Conservation (phyloP, 2,329 filamentous ascomycete species). For the Fusarium newnesense region DNA sequence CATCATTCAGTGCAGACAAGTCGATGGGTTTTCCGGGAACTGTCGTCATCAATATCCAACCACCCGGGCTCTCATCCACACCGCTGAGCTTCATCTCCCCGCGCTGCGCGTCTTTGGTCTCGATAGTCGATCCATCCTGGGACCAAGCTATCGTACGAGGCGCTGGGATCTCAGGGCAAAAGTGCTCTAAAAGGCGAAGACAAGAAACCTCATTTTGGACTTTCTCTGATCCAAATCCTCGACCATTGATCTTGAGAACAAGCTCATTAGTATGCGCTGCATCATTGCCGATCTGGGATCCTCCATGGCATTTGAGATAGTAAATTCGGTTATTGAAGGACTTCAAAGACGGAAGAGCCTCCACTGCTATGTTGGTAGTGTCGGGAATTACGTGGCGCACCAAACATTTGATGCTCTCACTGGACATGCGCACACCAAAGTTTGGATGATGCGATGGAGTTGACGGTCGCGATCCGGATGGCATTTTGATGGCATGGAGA, state of each 20-base stretch:
- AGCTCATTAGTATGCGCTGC: not conserved
- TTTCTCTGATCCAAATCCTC: not conserved
- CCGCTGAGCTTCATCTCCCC: not conserved
- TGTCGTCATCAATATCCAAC: conserved; percentile 15
- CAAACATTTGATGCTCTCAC: not conserved
- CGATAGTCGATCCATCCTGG: not conserved
- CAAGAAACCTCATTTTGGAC: conserved; percentile 17
- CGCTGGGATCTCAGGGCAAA: not conserved
- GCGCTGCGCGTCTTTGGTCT: rapidly evolving
- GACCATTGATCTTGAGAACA: conserved; percentile 20
- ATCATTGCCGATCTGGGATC: rapidly evolving
- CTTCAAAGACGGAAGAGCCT: not conserved
- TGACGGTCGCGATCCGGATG: not conserved
- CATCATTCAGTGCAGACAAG: not conserved
- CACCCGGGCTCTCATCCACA: not conserved
- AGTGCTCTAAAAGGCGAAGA: not conserved
- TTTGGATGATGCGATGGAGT: conserved; percentile 1
- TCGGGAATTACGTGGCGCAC: not conserved
- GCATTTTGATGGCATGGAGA: not conserved
- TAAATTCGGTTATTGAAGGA: conserved; percentile 22
- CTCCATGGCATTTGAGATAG: not conserved
- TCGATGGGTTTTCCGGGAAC: not conserved
- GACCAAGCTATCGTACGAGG: conserved; percentile 13
- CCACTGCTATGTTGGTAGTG: rapidly evolving
- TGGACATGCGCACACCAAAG: not conserved